A percentile compares a stretch with the other conserved stretches of the same genome.
Evolutionary conservation across 2,329 filamentous ascomycete species (phyloP).

Genomic region (Acrocalymma vagum): DNA sequence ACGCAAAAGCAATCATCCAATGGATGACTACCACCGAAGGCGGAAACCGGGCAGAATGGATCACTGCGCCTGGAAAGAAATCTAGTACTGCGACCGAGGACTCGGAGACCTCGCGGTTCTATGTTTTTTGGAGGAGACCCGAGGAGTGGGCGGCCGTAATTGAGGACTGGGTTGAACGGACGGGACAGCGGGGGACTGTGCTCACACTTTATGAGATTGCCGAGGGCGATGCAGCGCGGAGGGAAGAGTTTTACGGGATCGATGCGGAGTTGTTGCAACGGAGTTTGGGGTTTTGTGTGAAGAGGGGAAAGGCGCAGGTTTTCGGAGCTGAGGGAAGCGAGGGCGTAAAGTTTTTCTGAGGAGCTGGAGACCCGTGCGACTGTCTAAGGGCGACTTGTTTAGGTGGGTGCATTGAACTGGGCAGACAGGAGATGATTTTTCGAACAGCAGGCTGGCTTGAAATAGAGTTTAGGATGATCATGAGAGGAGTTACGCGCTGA

Average conservation of each 20-base stretch:
- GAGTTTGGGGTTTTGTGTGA: constrained; percentile 82
- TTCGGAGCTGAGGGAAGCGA: constrained; percentile 83
- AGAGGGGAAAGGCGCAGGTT: constrained; percentile 89
- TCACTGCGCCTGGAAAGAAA: constrained; percentile 42
- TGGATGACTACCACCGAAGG: constrained; percentile 65
- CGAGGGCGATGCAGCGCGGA: constrained; percentile 81
- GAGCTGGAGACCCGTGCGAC: no score
- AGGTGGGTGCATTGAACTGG: no score
- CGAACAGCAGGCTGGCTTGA: no score
- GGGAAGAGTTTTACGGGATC: constrained; percentile 82
- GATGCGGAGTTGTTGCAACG: constrained; percentile 82
- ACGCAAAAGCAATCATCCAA: constrained; percentile 62
- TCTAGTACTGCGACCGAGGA: constrained; percentile 29
- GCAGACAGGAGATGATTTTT: no score
- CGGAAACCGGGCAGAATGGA: constrained; percentile 71
- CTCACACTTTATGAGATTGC: constrained; percentile 91
- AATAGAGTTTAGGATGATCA: no score
- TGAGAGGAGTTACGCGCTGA: no score
- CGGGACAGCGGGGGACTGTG: constrained; percentile 87
- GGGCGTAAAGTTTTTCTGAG: constrained; percentile 94
- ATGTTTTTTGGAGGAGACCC: constrained; percentile 84
- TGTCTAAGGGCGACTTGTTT: no score
- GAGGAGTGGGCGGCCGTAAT: constrained; percentile 90
- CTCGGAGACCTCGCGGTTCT: constrained; percentile 58
- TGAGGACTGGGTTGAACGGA: constrained; percentile 82